Base-by-base conservation (phyloP, 1,139 yeast species). In the Suhomyces taliae region DNA sequence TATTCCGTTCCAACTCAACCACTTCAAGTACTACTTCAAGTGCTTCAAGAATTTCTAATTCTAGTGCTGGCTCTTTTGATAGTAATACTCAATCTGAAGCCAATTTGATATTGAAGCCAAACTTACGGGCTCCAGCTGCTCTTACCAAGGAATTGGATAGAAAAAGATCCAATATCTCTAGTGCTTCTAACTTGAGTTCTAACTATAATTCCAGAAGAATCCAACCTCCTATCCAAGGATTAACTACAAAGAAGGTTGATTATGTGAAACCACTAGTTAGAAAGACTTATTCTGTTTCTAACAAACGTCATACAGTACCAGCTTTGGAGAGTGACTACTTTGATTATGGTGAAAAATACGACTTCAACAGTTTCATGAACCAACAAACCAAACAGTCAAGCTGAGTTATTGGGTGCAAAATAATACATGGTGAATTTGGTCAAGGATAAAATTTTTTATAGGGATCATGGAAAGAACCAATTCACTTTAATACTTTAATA, bases 361-460 rank as follows among this genome's bases (percentile, higher is more conserved):
- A 72, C 54, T 72, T 73, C 48, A 60, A 66, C 40, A 63, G 74
- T 9, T 73, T 67, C 48, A 70, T 72, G 66, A 63, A 65, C 42
- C 70, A 66, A 49, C 52, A 51, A 27, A 44, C 24, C 3, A 19
- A 19, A 19, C 24, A 19, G 3, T 4, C 24, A 19, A 19, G 24
- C 24, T 19, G 24, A 19, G 24, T 19, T 19, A 19, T 19, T 19
- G 24, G 24, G 24, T 19, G 24, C 24, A 19, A 19, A 19, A 19
- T 4, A 19, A 19, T 19, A 19, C 24, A 19, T 19, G 24, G 24
- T 19, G 24, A 19, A 19, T 19, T 19, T 19, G 24, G 24, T 19
- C 2, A 19, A 19, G 24, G 24, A 19, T 19, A 19, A 19, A 4
- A 4, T 19, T 19, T 19, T 19, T 19, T 19, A 19, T 19, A 19